A percentile compares a stretch with the other conserved stretches of the same genome.
Evolutionary conservation across 306 rosid species (phyloP).

Genomic region (Quillaja saponaria): DNA sequence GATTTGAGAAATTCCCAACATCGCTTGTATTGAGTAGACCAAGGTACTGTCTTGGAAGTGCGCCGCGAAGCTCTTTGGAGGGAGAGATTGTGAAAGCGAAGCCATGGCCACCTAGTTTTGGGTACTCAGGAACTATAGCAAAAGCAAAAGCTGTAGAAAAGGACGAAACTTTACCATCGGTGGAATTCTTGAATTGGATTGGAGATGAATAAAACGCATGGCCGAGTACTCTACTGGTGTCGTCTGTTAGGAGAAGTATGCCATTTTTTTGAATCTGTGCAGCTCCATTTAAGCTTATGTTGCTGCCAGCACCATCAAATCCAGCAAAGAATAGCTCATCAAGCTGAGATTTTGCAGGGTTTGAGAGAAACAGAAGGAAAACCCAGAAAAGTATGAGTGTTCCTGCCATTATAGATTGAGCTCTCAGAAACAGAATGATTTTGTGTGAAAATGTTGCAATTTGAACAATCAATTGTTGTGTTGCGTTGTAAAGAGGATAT

Average conservation of each 20-base stretch:
- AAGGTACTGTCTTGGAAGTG: slow-evolving; percentile 36
- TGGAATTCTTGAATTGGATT: slow-evolving; percentile 19
- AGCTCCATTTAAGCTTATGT: slow-evolving; percentile 29
- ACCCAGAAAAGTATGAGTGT: slow-evolving; percentile 21
- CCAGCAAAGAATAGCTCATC: slow-evolving; percentile 27
- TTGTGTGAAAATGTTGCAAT: too few relatives aligned
- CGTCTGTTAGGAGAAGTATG: slow-evolving; percentile 5
- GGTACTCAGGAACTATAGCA: not conserved
- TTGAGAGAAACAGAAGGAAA: slow-evolving; percentile 12
- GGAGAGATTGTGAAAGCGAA: slow-evolving; percentile 13
- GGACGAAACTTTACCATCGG: not conserved
- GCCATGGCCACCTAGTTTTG: slow-evolving; percentile 9
- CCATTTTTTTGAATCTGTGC: slow-evolving; percentile 30
- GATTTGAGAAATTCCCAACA: slow-evolving; percentile 31
- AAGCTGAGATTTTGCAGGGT: slow-evolving; percentile 2
- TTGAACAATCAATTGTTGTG: too few relatives aligned
- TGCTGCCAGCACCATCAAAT: slow-evolving; percentile 10
- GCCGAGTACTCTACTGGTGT: not conserved
- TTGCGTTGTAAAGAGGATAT: too few relatives aligned
- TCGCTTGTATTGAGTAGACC: slow-evolving; percentile 35
- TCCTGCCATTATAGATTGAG: slow-evolving; percentile 19
- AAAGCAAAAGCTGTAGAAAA: slow-evolving; percentile 17
- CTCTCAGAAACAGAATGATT: not conserved
- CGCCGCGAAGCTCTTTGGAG: not conserved
- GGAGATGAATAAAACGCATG: slow-evolving; percentile 12